These are phyloP conservation scores for Oryza nivara DNA, from an alignment of 176 grass and related monocot genomes.

Conservation along the genomic window DNA sequence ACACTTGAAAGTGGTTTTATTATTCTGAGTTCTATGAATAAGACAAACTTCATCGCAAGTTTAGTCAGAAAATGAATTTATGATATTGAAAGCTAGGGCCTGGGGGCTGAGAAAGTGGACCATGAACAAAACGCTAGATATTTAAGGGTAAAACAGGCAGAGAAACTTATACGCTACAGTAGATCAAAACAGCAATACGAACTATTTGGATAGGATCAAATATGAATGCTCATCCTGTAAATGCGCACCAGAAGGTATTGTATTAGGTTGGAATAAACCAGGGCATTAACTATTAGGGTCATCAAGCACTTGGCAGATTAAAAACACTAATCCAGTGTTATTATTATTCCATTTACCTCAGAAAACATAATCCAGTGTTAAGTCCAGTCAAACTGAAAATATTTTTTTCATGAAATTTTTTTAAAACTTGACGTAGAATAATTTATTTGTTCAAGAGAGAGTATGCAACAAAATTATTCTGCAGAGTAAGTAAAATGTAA, in stretches of 20 bases:
- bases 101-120: neutral
- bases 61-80: too few species aligned
- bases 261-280: neutral
- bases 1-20: neutral
- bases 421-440: too few species aligned
- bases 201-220: neutral
- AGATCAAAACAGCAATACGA: neutral
- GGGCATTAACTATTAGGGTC: neutral
- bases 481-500: neutral
- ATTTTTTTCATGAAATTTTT: too few species aligned
- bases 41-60: neutral
- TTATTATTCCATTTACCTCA: neutral
- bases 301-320: neutral
- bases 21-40: neutral
- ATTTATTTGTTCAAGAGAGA: neutral
- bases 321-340: neutral
- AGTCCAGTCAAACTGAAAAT: too few species aligned
- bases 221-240: neutral
- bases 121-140: neutral
- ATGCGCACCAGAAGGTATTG: neutral
- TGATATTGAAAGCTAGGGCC: neutral
- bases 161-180: slow-evolving; percentile 3
- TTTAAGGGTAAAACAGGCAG: neutral
- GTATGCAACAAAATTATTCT: neutral
- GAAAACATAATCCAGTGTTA: too few species aligned